These are phyloP conservation scores for Aspergillus fischeri DNA, from an alignment of 2,329 filamentous ascomycete genomes.

Conservation along the genomic window DNA sequence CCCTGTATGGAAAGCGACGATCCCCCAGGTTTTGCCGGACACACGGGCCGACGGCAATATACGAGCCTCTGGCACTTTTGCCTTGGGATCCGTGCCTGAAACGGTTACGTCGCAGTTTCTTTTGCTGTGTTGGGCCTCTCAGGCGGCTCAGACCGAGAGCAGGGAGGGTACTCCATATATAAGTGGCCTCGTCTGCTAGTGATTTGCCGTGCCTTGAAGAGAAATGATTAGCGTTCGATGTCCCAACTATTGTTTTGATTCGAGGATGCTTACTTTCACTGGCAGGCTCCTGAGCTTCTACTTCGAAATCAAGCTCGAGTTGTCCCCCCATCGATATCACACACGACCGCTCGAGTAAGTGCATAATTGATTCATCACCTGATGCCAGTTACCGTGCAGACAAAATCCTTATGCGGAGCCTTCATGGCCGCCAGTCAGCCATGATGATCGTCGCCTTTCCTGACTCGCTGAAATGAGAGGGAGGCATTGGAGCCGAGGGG, in stretches of 20 bases:
- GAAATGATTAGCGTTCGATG: slow-evolving; percentile 22
- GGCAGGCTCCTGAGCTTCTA: neutral
- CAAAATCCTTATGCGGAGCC: neutral
- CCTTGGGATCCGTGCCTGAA: slow-evolving; percentile 5
- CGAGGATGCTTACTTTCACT: slow-evolving; percentile 7
- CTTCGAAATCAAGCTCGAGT: neutral
- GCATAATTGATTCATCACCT: neutral
- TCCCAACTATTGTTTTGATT: slow-evolving; percentile 10
- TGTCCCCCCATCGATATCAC: neutral
- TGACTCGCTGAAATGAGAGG: slow-evolving; percentile 4
- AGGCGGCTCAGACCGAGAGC: neutral
- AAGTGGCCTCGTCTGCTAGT: slow-evolving; percentile 7
- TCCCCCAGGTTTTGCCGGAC: slow-evolving; percentile 13
- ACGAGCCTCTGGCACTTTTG: neutral
- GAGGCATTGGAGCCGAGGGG: neutral
- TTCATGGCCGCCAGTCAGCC: neutral
- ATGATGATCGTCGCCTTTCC: neutral
- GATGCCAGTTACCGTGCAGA: neutral
- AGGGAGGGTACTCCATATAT: slow-evolving; percentile 2
- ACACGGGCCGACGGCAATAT: slow-evolving; percentile 16
- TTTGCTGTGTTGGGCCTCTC: slow-evolving; percentile 2
- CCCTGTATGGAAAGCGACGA: slow-evolving; percentile 1
- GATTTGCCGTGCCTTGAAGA: slow-evolving; percentile 21
- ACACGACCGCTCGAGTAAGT: neutral
- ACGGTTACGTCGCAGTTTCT: slow-evolving; percentile 1